These are phyloP conservation scores for Cyberlindnera mrakii DNA, from an alignment of 805 yeast species.

Conservation along the genomic window DNA sequence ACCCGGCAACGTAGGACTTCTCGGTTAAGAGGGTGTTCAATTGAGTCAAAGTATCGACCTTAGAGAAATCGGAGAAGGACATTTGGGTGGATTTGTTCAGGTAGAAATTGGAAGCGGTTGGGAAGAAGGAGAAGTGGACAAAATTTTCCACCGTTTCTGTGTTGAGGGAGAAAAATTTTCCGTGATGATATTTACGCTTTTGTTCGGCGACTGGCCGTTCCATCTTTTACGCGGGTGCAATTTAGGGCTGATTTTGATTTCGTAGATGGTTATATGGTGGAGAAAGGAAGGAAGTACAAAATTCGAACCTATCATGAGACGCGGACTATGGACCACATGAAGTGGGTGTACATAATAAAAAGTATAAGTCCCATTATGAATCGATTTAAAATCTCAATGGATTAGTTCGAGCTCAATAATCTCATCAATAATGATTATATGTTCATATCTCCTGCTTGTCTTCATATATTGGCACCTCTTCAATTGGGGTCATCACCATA, in stretches of 20 bases:
- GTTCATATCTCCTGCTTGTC: no score
- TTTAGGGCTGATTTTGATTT: not conserved
- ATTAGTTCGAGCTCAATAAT: no score
- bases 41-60: constrained; percentile 63
- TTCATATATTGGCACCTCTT: no score
- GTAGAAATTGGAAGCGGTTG: not conserved
- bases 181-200: constrained; percentile 1
- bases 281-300: no score
- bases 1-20: constrained; percentile 95
- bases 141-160: not conserved
- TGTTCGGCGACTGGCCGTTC: not conserved
- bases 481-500: no score
- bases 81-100: constrained; percentile 27
- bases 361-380: no score
- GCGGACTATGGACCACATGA: no score
- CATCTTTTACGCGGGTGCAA: not conserved
- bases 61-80: constrained; percentile 80
- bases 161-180: not conserved
- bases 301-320: no score
- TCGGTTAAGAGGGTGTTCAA: constrained; percentile 84
- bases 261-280: no score
- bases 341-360: no score
- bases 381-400: no score
- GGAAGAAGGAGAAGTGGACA: not conserved
- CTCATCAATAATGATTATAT: no score